phyloP scores from a whole-genome alignment of 2,329 filamentous ascomycete genomes.

The Chrysoporthe cubensis region DNA sequence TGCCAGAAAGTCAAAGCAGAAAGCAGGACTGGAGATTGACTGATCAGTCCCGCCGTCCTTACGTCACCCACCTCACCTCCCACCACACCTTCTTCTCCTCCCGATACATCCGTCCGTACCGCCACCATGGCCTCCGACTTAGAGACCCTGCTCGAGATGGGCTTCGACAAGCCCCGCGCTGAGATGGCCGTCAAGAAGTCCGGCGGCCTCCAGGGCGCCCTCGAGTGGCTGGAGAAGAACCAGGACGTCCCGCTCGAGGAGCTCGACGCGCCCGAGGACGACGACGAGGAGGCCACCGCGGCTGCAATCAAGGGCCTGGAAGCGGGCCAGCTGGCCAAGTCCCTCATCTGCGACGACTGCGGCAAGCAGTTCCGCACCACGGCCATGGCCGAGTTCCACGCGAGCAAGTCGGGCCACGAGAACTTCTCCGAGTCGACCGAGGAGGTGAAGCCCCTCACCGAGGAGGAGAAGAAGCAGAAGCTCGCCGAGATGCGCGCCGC shows the following conservation, averaged over 20 bases:
- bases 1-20: background rate
- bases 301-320: slow-evolving; percentile 59
- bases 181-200: slow-evolving; percentile 83
- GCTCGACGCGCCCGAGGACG: slow-evolving; percentile 57
- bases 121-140: slow-evolving; percentile 62
- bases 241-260: slow-evolving; percentile 86
- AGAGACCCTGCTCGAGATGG: slow-evolving; percentile 68
- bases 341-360: slow-evolving; percentile 92
- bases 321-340: slow-evolving; percentile 73
- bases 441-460: slow-evolving; percentile 86
- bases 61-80: slow-evolving; percentile 8
- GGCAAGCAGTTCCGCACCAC: slow-evolving; percentile 86
- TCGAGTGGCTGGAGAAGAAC: slow-evolving; percentile 94
- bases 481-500: slow-evolving; percentile 75
- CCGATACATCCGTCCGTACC: slow-evolving; percentile 3
- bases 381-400: slow-evolving; percentile 86
- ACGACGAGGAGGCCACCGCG: slow-evolving; percentile 44
- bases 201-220: slow-evolving; percentile 80
- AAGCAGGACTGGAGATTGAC: background rate
- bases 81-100: slow-evolving; percentile 11
- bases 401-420: slow-evolving; percentile 85
- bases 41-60: background rate
- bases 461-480: slow-evolving; percentile 84
- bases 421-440: slow-evolving; percentile 95
- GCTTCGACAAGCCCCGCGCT: slow-evolving; percentile 82